These are phyloP conservation scores for Fragaria ananassa DNA, from an alignment of 306 rosid genomes.

Conservation along the genomic window DNA sequence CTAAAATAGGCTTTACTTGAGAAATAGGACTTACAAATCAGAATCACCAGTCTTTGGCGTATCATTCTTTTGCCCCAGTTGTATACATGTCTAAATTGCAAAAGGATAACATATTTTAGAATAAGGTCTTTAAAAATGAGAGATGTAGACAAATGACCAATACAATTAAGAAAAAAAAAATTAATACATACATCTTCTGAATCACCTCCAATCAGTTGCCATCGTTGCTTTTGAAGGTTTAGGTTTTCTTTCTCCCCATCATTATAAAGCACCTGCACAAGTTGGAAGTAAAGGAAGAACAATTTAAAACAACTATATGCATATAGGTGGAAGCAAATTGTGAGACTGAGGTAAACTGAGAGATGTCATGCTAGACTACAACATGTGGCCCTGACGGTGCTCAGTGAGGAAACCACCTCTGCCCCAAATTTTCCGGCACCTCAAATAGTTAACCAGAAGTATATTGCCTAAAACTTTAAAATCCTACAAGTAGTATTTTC, in stretches of 20 bases:
- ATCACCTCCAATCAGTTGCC: constrained; percentile 37
- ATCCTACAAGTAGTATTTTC: neutral
- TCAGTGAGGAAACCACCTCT: neutral
- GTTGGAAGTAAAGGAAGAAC: neutral
- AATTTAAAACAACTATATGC: neutral
- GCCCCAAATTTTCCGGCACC: neutral
- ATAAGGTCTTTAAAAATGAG: neutral
- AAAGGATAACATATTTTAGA: neutral
- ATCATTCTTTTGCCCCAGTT: constrained; percentile 44
- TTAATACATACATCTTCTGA: constrained; percentile 30
- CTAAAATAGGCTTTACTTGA: neutral
- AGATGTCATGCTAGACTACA: constrained; percentile 3
- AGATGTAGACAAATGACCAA: constrained; percentile 5
- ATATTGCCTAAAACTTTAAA: neutral
- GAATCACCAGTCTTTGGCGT: constrained; percentile 34
- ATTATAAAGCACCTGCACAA: constrained; percentile 47
- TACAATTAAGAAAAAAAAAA: neutral
- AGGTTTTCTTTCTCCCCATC: constrained; percentile 64
- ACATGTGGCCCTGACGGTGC: neutral
- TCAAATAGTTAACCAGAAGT: neutral
- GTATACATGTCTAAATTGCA: constrained; percentile 12
- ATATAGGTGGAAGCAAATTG: constrained; percentile 13
- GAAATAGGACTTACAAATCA: constrained; percentile 43
- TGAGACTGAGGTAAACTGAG: constrained; percentile 7
- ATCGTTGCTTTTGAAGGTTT: constrained; percentile 55